These are phyloP conservation scores for Oryza longistaminata DNA, from an alignment of 176 grass and related monocot genomes.

Conservation along the genomic window DNA sequence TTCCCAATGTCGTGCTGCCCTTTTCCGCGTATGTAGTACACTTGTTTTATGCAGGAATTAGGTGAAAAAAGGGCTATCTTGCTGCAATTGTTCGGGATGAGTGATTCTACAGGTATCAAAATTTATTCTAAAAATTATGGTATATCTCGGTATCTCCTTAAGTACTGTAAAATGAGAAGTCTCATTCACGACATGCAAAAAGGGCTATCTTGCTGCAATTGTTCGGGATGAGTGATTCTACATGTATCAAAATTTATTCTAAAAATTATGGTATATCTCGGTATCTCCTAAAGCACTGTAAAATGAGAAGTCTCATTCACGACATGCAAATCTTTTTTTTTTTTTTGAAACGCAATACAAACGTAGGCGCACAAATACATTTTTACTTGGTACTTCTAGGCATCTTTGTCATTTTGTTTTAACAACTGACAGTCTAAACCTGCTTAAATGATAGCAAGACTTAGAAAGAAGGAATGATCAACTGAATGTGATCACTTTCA, in stretches of 20 bases:
- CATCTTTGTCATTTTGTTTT: background rate
- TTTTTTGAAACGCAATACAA: no score
- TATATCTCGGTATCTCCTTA: no score
- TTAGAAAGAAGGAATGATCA: background rate
- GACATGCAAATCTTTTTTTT: no score
- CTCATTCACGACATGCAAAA: background rate
- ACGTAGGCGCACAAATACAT: no score
- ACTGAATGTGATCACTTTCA: background rate
- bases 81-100: background rate
- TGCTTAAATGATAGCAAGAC: no score
- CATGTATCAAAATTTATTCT: no score
- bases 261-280: no score
- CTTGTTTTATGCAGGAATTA: background rate
- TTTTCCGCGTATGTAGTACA: background rate
- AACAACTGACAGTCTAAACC: no score
- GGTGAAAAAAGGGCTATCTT: background rate
- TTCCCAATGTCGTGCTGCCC: background rate
- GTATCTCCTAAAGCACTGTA: no score
- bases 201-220: background rate
- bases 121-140: no score
- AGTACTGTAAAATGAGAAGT: no score
- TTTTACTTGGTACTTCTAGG: background rate
- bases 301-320: background rate
- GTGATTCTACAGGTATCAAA: no score
- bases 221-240: background rate